These are phyloP conservation scores for Hypoxylon sp. DNA, from an alignment of 2,329 filamentous ascomycete genomes.

Conservation along the genomic window DNA sequence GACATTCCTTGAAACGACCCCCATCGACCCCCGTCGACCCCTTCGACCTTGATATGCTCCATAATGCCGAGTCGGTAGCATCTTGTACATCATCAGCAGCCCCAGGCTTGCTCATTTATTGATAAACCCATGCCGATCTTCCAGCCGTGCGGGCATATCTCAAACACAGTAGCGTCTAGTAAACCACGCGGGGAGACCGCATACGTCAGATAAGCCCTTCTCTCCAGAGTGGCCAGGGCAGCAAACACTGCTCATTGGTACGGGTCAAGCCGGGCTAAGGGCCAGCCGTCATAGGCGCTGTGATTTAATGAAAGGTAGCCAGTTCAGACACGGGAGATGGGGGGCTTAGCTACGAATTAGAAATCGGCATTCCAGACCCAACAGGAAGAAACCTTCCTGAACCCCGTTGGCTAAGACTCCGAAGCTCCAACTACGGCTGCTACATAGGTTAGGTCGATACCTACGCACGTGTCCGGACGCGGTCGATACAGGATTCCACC, in stretches of 20 bases:
- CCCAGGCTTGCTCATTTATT: conserved; percentile 26
- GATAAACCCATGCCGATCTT: conserved; percentile 33
- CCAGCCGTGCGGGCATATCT: conserved; percentile 13
- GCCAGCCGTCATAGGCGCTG: conserved; percentile 36
- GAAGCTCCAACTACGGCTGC: background rate
- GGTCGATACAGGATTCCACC: conserved; percentile 5
- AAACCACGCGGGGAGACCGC: conserved; percentile 24
- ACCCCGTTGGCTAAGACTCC: conserved; percentile 5
- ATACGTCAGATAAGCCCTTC: conserved; percentile 36
- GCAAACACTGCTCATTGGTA: conserved; percentile 33
- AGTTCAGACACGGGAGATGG: conserved; percentile 18
- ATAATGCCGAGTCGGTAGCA: conserved; percentile 29
- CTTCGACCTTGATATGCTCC: conserved; percentile 24
- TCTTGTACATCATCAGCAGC: conserved; percentile 39
- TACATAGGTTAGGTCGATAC: background rate
- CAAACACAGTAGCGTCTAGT: conserved; percentile 26
- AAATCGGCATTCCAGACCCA: conserved; percentile 15
- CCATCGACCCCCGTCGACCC: conserved; percentile 1
- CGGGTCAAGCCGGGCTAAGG: conserved; percentile 34
- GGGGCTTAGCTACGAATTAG: conserved; percentile 31
- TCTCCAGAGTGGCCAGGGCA: conserved; percentile 20
- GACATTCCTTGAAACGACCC: conserved; percentile 34
- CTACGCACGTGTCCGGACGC: conserved; percentile 28
- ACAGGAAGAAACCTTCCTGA: conserved; percentile 30
- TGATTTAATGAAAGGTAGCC: conserved; percentile 23